These are phyloP conservation scores for Boletus tomentosulus DNA, from an alignment of 768 basidiomycete species.

Conservation along the genomic window DNA sequence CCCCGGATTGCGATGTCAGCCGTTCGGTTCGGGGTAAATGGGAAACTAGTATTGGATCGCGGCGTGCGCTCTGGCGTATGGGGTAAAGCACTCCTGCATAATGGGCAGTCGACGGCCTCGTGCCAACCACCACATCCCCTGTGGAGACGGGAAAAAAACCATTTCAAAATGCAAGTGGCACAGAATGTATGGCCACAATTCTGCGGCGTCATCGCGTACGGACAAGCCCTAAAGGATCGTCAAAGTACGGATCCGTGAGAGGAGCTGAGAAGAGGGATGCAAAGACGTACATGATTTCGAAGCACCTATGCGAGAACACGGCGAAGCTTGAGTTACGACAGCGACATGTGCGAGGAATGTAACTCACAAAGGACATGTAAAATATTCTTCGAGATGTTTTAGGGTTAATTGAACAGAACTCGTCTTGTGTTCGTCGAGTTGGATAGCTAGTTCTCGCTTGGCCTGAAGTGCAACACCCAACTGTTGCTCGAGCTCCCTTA, in stretches of 20 bases:
- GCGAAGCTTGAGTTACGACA: slow-evolving; percentile 11
- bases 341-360: neutral
- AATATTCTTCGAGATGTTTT: slow-evolving; percentile 55
- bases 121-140: slow-evolving; percentile 64
- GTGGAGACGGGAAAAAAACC: slow-evolving; percentile 67
- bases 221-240: slow-evolving; percentile 40
- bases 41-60: slow-evolving; percentile 48
- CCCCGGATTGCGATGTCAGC: slow-evolving; percentile 49
- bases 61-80: slow-evolving; percentile 51
- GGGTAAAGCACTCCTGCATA: slow-evolving; percentile 54
- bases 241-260: neutral
- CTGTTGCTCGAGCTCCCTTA: slow-evolving; percentile 43
- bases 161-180: slow-evolving; percentile 60
- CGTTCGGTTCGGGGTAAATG: slow-evolving; percentile 60
- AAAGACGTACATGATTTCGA: slow-evolving; percentile 48
- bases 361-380: slow-evolving; percentile 60
- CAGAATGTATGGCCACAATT: slow-evolving; percentile 69
- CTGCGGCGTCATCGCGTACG: slow-evolving; percentile 50
- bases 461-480: slow-evolving; percentile 34
- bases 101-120: slow-evolving; percentile 61
- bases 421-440: slow-evolving; percentile 40
- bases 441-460: slow-evolving; percentile 39
- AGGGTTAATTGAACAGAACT: slow-evolving; percentile 34
- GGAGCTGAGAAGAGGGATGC: neutral
- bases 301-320: slow-evolving; percentile 43